Percentiles rank a stretch among this genome's conserved stretches.
phyloP scores from a whole-genome alignment of 345 rosid species.

The Excoecaria agallocha region DNA sequence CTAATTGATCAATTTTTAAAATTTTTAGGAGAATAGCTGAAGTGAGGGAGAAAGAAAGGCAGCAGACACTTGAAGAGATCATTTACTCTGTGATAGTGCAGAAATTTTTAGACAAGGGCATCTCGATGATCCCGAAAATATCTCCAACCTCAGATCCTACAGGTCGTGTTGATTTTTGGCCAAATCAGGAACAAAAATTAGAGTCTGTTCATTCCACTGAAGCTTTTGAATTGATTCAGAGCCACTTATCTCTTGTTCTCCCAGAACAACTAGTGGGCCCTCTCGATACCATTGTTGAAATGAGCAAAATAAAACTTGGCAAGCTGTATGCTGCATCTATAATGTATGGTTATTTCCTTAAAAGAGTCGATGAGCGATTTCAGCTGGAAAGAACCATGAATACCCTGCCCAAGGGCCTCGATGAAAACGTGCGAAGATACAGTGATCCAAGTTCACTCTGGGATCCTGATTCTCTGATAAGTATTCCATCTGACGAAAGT shows the following conservation, averaged over 20 bases:
- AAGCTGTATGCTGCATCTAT: constrained; percentile 88
- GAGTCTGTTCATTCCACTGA: constrained; percentile 87
- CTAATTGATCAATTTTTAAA: constrained; percentile 3
- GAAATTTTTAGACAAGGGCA: constrained; percentile 57
- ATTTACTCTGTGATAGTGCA: constrained; percentile 82
- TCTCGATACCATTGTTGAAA: constrained; percentile 61
- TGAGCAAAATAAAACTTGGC: constrained; percentile 85
- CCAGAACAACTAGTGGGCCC: constrained; percentile 79
- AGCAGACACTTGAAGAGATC: constrained; percentile 65
- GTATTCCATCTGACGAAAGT: constrained; percentile 44
- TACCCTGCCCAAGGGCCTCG: constrained; percentile 61
- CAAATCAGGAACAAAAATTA: constrained; percentile 80
- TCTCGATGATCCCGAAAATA: constrained; percentile 78
- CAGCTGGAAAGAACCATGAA: constrained; percentile 90
- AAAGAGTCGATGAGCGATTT: constrained; percentile 84
- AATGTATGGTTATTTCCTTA: constrained; percentile 86
- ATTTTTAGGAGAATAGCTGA: constrained; percentile 76
- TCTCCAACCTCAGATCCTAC: constrained; percentile 61
- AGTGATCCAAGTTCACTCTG: constrained; percentile 57
- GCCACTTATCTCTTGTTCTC: constrained; percentile 71
- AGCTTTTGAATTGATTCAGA: constrained; percentile 91
- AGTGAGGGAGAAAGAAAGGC: constrained; percentile 74
- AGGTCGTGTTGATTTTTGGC: constrained; percentile 88
- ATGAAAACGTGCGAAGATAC: constrained; percentile 35
- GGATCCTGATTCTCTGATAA: constrained; percentile 75